Evolutionary conservation across 169 alveolate genomes (phyloP).

Genomic region (Plasmodium falciparum): DNA sequence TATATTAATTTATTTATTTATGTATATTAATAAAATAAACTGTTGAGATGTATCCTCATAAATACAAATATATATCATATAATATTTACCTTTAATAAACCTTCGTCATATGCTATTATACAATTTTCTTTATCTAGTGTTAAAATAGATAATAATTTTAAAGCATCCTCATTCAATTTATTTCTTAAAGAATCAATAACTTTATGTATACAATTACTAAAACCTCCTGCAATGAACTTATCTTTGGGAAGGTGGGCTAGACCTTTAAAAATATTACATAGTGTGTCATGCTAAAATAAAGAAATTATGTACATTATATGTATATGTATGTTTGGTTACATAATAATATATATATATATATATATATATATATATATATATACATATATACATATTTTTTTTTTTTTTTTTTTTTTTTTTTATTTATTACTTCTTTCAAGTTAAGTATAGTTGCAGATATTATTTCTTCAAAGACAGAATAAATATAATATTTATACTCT

Average conservation of each 20-base stretch:
- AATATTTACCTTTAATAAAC: slow-evolving; percentile 38
- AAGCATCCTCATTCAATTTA: slow-evolving; percentile 28
- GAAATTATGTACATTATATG: neutral
- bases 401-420: no score
- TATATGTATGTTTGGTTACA: neutral
- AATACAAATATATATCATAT: neutral
- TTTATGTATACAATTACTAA: slow-evolving; percentile 53
- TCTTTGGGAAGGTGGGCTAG: slow-evolving; percentile 29
- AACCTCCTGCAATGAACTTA: slow-evolving; percentile 25
- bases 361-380: neutral
- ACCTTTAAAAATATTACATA: slow-evolving; percentile 55
- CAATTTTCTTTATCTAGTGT: slow-evolving; percentile 59
- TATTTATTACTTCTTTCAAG: slow-evolving; percentile 36
- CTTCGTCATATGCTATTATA: slow-evolving; percentile 73
- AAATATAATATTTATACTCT: slow-evolving; percentile 45
- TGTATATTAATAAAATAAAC: no score
- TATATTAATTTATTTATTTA: no score
- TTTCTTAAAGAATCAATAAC: slow-evolving; percentile 22
- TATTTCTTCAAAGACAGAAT: slow-evolving; percentile 64
- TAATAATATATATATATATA: neutral
- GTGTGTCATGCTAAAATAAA: slow-evolving; percentile 28
- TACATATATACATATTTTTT: neutral
- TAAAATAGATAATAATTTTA: slow-evolving; percentile 31
- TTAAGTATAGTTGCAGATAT: slow-evolving; percentile 48
- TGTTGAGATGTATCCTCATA: neutral